These are phyloP conservation scores for Papilionanthe hybrid DNA, from an alignment of 116 monocot genomes.

Conservation along the genomic window DNA sequence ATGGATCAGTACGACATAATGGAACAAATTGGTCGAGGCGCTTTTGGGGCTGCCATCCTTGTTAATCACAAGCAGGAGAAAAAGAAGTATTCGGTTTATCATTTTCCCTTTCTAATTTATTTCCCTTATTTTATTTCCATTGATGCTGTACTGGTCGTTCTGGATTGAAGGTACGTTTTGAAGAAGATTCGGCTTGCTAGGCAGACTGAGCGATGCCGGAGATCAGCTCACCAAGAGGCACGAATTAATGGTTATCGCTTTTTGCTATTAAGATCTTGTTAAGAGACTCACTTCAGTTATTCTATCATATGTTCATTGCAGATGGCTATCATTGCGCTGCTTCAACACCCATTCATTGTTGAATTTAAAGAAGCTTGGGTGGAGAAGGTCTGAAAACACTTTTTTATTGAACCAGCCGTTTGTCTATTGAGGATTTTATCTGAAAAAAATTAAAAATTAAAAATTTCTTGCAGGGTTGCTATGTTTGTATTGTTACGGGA, in stretches of 20 bases:
- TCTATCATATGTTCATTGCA: slow-evolving; percentile 17
- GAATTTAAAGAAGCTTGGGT: slow-evolving; percentile 99
- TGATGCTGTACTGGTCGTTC: background rate
- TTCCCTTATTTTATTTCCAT: background rate
- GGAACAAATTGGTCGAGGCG: slow-evolving; percentile 35
- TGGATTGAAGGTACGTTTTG: slow-evolving; percentile 72
- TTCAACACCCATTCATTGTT: slow-evolving; percentile 93
- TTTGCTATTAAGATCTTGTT: background rate
- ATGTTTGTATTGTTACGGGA: slow-evolving; percentile 96
- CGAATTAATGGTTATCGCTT: background rate
- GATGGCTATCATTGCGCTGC: slow-evolving; percentile 97
- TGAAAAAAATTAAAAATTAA: too few species aligned
- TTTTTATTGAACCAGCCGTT: background rate
- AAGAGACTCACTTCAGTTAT: background rate
- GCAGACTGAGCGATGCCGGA: slow-evolving; percentile 95
- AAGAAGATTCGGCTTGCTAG: slow-evolving; percentile 97
- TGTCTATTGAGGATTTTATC: background rate
- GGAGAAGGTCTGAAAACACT: slow-evolving; percentile 63
- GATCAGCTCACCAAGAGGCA: slow-evolving; percentile 97
- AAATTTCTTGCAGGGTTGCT: slow-evolving; percentile 61
- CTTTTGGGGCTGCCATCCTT: slow-evolving; percentile 95
- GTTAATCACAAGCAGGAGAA: slow-evolving; percentile 94
- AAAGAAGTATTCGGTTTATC: slow-evolving; percentile 40
- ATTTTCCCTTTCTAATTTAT: background rate
- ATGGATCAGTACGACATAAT: slow-evolving; percentile 78